Evolutionary conservation across 1,284 basidiomycete species (phyloP).

Genomic region (Inonotus obliquus): DNA sequence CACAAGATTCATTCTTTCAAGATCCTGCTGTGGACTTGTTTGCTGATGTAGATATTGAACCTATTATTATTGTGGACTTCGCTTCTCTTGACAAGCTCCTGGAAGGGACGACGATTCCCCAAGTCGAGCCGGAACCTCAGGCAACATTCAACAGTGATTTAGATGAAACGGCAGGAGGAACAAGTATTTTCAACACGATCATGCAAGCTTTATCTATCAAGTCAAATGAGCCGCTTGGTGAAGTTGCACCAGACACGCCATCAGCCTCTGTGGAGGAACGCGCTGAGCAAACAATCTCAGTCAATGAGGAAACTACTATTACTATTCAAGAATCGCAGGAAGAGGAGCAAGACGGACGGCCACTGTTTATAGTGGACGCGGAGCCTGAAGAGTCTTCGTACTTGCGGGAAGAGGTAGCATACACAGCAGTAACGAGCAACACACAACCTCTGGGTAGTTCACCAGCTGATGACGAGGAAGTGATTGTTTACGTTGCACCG

Average conservation of each 20-base stretch:
- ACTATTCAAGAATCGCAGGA: background rate
- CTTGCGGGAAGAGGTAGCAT: slow-evolving; percentile 12
- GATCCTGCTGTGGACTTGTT: slow-evolving; percentile 26
- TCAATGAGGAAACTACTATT: background rate
- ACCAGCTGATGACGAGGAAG: slow-evolving; percentile 28
- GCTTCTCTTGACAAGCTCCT: slow-evolving; percentile 15
- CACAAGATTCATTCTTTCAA: slow-evolving; percentile 19
- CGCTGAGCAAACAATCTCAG: background rate
- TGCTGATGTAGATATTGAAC: slow-evolving; percentile 25
- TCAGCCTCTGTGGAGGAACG: no score
- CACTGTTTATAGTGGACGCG: slow-evolving; percentile 40
- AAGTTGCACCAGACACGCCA: background rate
- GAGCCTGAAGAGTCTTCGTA: slow-evolving; percentile 27
- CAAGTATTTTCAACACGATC: slow-evolving; percentile 7
- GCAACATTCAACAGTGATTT: background rate
- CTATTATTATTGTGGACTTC: slow-evolving; percentile 16
- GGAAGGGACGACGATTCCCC: slow-evolving; percentile 3
- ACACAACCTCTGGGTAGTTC: slow-evolving; percentile 21
- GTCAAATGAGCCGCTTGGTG: background rate
- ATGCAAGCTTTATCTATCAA: slow-evolving; percentile 1
- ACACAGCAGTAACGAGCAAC: slow-evolving; percentile 22
- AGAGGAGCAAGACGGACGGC: background rate
- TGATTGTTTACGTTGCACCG: slow-evolving; percentile 39
- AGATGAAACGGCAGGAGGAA: background rate
- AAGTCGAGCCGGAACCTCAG: background rate